These are phyloP conservation scores for Ambispora gerdemannii DNA, from an alignment of 192 early-diverging fungal species.

Conservation along the genomic window DNA sequence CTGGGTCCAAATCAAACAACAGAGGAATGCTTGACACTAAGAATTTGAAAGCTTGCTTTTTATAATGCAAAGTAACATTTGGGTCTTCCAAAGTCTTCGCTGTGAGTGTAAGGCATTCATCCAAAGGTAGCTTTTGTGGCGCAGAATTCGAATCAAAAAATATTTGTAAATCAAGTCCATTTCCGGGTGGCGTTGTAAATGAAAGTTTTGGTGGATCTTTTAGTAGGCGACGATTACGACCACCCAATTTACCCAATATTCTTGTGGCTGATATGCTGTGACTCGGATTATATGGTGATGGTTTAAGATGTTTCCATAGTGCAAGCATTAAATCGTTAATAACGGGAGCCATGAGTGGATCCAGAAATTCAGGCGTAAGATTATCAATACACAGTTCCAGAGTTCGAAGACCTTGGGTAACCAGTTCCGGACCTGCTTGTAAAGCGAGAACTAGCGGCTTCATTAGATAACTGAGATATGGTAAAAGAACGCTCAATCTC, in stretches of 20 bases:
- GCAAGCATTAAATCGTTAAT: constrained; percentile 93
- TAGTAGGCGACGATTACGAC: constrained; percentile 87
- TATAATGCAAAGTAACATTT: constrained; percentile 50
- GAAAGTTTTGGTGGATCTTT: constrained; percentile 61
- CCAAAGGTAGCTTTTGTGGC: constrained; percentile 57
- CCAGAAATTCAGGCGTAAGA: constrained; percentile 92
- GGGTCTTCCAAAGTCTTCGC: constrained; percentile 52
- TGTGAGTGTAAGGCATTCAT: constrained; percentile 54
- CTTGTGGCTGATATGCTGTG: constrained; percentile 84
- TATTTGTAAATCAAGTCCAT: constrained; percentile 58
- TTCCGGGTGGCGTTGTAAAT: constrained; percentile 43
- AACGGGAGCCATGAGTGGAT: constrained; percentile 93
- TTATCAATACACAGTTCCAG: constrained; percentile 98
- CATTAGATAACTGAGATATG: constrained; percentile 93
- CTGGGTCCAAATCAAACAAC: constrained; percentile 63
- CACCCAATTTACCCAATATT: constrained; percentile 98
- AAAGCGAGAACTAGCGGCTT: constrained; percentile 92
- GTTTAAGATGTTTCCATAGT: constrained; percentile 88
- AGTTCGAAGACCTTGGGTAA: constrained; percentile 92
- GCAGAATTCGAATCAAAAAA: constrained; percentile 52
- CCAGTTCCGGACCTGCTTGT: constrained; percentile 86
- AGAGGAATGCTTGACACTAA: constrained; percentile 63
- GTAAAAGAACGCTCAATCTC: constrained; percentile 86
- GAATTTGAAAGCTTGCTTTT: constrained; percentile 63
- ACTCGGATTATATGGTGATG: constrained; percentile 75